These are phyloP conservation scores for Amaranthus palmeri DNA, from an alignment of 148 eudicot species.

Conservation along the genomic window DNA sequence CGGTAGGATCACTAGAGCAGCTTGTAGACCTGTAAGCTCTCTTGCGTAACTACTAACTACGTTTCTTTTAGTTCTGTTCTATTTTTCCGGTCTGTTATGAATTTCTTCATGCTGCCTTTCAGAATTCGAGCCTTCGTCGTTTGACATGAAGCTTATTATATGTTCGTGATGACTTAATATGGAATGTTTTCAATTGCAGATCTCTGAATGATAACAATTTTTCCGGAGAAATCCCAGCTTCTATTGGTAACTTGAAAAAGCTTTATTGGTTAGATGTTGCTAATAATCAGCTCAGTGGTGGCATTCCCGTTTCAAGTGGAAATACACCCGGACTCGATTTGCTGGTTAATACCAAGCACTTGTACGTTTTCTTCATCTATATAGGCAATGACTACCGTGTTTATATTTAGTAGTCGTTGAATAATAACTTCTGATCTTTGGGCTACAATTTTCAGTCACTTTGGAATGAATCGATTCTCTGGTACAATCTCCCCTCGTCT, in stretches of 20 bases:
- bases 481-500: slow-evolving; percentile 58
- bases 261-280: slow-evolving; percentile 80
- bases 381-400: background rate
- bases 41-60: background rate
- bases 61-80: slow-evolving; percentile 3
- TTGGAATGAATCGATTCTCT: slow-evolving; percentile 63
- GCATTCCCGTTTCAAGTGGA: slow-evolving; percentile 63
- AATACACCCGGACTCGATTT: slow-evolving; percentile 60
- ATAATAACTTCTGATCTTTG: slow-evolving; percentile 7
- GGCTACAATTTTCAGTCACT: slow-evolving; percentile 51
- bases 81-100: background rate
- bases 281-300: slow-evolving; percentile 64
- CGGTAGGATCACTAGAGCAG: slow-evolving; percentile 63
- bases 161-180: background rate
- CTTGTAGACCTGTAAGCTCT: slow-evolving; percentile 60
- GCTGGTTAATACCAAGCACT: slow-evolving; percentile 58
- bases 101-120: background rate
- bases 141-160: background rate
- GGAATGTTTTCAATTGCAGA: slow-evolving; percentile 34
- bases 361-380: slow-evolving; percentile 45
- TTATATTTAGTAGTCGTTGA: background rate
- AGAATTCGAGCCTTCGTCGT: background rate
- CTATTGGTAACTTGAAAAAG: slow-evolving; percentile 55
- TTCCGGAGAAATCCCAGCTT: slow-evolving; percentile 58
- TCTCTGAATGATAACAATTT: slow-evolving; percentile 65